Base-by-base conservation (phyloP, 2,329 filamentous ascomycete species). In the Stromatinia cepivora region DNA sequence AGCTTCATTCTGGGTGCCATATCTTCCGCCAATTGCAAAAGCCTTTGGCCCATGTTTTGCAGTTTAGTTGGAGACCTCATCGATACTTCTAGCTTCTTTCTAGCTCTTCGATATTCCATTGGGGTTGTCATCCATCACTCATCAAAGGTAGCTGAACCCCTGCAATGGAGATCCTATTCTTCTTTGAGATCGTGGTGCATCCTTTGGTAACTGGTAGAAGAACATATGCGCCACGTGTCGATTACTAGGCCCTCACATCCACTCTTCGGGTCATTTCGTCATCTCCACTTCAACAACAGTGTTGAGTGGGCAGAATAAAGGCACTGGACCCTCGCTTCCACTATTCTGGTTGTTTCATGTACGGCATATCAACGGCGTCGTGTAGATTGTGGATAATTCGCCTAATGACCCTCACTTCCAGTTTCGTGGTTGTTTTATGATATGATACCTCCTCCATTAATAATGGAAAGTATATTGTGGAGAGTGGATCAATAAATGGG, bases 261-360 rank as follows among this genome's bases (percentile, higher is more conserved):
- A 59, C 56, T 58, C 36, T 58, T 39, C 42, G 36, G 34, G 34
- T 58, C 22, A 58, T 42, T 58, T 36, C 15, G 34, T 42, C 36
- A 58, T 45, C 25, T 59, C 57, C 57, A 45, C 57, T 59, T 45
- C 57, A 42, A 45, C 39, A 59, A 59, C 57, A 39, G 39, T 5
- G 17, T 59, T 17, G 39, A 59, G 2, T 57, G 54, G 54, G 54
- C 10, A 57, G n/a, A 4, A 31, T 11, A n/a, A 56, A 13, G 20
- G 9, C 22, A 20, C 57, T 45, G 22, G 39, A 45, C 25, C 39
- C 39, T 28, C 25, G 28, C n/a, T 45, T 45, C 57, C 57, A 45
- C 34, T 36, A 28, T 36, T 25, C 13, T 25, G n/a, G 3, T n/a
- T 6, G 34, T 58, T 42, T 36, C 54, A 57, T 15, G n/a, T 36